Base-by-base conservation (phyloP, 2,329 filamentous ascomycete species). In the Calonectria naviculata region DNA sequence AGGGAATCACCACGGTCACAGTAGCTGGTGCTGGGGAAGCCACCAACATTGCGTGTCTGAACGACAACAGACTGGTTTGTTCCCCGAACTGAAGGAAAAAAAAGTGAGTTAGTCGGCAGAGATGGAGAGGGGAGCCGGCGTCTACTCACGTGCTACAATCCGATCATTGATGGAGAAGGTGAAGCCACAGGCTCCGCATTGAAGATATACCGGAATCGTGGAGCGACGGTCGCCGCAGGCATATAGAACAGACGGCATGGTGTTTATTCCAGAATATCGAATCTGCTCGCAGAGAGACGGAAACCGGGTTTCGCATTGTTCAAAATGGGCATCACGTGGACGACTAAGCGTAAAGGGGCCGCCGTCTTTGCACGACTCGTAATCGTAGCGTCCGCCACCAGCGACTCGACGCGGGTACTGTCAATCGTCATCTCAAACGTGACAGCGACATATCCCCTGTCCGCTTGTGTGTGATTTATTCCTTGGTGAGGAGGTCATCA, bases 181-280 rank as follows among this genome's bases (percentile, higher is more conserved):
- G 61, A 64, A 64, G 28, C 61, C 61, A 34, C 61, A 64, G 3
- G 44, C 61, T n/a, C 61, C 61, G 44, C 61, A 64, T 26, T 64
- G 61, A 38, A 64, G 61, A 28, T 64, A 64, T 26, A 64, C 31
- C 17, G 61, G 61, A 31, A 64, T 49, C 17, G 61, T 38, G 24
- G 31, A 36, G 61, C 42, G 61, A 31, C 61, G 61, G 44, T 34
- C 31, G 44, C 44, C 61, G 44, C 42, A 64, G 21, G 42, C 44
- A 64, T 64, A 47, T 10, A 49, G 60, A 47, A 49, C 31, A 17
- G 61, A 64, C 29, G 61, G 56, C 56, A 61, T 61, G 19, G 36
- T 61, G 56, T 61, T 61, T 61, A 29, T 28, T 61, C 8, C 38
- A 26, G 38, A 44, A 44, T 61, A 24, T 28, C 28, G 38, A 10